Evolutionary conservation across 805 yeast genomes (phyloP), one percentile per base, ranked within the genome.

Genomic region (Lipomyces mesembrius): DNA sequence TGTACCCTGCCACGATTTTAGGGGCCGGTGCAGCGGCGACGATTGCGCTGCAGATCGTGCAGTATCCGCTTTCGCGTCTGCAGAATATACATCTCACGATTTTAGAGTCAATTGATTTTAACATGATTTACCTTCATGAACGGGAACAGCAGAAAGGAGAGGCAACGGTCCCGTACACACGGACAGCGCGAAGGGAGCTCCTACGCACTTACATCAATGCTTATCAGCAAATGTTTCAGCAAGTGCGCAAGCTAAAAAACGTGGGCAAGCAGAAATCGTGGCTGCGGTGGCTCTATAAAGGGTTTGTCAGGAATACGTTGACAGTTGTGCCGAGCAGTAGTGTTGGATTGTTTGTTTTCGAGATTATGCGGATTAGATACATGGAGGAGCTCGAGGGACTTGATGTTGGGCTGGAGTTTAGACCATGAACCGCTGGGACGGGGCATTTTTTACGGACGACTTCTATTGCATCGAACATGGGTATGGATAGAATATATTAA

Each of bases 11-110:
- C 0, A 90, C 89, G 75, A 85, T 92, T 3, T 82, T 94, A 35
- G 73, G 89, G 7, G 97, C 96, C 0, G 98, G 98, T 22, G 91
- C 95, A 9, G 82, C 89, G 5, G 97, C 98, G 0, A 94, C 97
- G 0, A 80, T 88, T 22, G 81, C 91, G 0, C 79, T 93, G 25
- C 87, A 93, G 68, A 83, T 88, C 2, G 87, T 93, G 4, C 97
- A 92, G 73, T 92, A 88, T 72, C 98, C 98, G 0, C 80, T 94
- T 43, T 81, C 87, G 29, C 91, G 90, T 76, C 79, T 93, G 51
- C 98, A 94, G 73, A 87, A 87, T 71, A 81, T 93, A 35, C 96
- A 93, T 76, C 80, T 90, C 54, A 84, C 92, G 43, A 82, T 97
- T 67, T 80, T 92, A 25, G 97, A 92, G 76, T 89, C 94, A 0